Evolutionary conservation across 768 basidiomycete genomes (phyloP).

Genomic region (Pulveroboletus sp.): DNA sequence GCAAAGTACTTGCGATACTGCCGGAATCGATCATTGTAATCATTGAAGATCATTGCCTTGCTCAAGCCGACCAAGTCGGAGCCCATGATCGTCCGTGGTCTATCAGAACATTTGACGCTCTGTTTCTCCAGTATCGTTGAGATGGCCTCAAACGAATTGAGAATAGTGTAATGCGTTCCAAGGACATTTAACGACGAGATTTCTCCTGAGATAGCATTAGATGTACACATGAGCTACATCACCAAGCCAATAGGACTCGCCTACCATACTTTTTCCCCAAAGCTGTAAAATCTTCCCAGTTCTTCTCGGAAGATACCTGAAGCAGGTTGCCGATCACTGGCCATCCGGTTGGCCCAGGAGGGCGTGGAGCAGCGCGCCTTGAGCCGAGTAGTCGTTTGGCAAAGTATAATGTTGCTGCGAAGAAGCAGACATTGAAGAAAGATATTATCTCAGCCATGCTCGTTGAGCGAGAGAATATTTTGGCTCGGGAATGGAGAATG

Average conservation of each 20-base stretch:
- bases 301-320: constrained; percentile 48
- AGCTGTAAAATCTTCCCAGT: constrained; percentile 52
- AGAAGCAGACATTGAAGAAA: constrained; percentile 9
- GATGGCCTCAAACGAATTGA: constrained; percentile 45
- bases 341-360: constrained; percentile 21
- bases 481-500: no score
- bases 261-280: constrained; percentile 49
- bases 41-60: constrained; percentile 3
- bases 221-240: background rate
- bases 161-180: constrained; percentile 5
- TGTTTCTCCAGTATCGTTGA: constrained; percentile 52
- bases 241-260: constrained; percentile 3
- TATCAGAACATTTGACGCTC: constrained; percentile 48
- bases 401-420: constrained; percentile 17
- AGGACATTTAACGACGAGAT: constrained; percentile 30
- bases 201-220: constrained; percentile 20
- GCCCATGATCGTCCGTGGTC: constrained; percentile 17
- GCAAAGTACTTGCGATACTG: constrained; percentile 12
- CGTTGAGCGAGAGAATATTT: no score
- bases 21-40: constrained; percentile 9
- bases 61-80: constrained; percentile 17
- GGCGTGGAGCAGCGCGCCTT: constrained; percentile 1
- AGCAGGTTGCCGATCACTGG: constrained; percentile 53
- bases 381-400: constrained; percentile 1
- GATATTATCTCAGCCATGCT: constrained; percentile 1